phyloP scores from a whole-genome alignment of 2,329 filamentous ascomycete species.

The Zopfia rhizophila region DNA sequence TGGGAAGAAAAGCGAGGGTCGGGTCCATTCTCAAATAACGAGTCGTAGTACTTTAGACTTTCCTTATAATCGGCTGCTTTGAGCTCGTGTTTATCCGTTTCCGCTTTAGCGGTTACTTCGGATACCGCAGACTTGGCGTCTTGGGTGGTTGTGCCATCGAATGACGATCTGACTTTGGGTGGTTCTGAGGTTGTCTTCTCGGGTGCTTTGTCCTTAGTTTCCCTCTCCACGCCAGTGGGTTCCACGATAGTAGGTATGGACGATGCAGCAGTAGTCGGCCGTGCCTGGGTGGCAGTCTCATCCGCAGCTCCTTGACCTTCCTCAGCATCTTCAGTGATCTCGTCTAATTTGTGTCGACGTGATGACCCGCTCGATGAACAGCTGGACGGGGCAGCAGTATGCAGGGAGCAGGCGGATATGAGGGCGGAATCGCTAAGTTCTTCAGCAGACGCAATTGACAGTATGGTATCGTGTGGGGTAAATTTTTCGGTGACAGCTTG shows the following conservation, averaged over 20 bases:
- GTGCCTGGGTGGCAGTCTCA: constrained; percentile 24
- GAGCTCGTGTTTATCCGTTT: constrained; percentile 13
- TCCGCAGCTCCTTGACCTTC: constrained; percentile 63
- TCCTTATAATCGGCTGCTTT: constrained; percentile 29
- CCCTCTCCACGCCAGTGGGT: constrained; percentile 11
- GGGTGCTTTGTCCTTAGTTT: constrained; percentile 2
- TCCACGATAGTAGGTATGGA: constrained; percentile 38
- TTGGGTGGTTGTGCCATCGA: constrained; percentile 1
- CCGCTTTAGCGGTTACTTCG: constrained; percentile 33
- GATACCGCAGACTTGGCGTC: constrained; percentile 26
- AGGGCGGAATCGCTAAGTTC: constrained; percentile 89
- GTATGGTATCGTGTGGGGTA: constrained; percentile 85
- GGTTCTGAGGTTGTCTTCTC: constrained; percentile 16
- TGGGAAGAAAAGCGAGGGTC: constrained; percentile 58
- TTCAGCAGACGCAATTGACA: constrained; percentile 77
- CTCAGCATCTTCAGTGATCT: constrained; percentile 93
- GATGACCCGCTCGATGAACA: constrained; percentile 86
- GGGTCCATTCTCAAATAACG: constrained; percentile 46
- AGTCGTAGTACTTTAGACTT: constrained; percentile 46
- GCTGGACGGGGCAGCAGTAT: constrained; percentile 86
- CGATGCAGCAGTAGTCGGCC: constrained; percentile 34
- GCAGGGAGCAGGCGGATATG: constrained; percentile 86
- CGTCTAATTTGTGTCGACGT: constrained; percentile 80
- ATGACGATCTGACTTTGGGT: constrained; percentile 1
- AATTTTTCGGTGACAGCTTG: constrained; percentile 73